phyloP scores from a whole-genome alignment of 441 rosid genomes.

The Mallotus repandus region DNA sequence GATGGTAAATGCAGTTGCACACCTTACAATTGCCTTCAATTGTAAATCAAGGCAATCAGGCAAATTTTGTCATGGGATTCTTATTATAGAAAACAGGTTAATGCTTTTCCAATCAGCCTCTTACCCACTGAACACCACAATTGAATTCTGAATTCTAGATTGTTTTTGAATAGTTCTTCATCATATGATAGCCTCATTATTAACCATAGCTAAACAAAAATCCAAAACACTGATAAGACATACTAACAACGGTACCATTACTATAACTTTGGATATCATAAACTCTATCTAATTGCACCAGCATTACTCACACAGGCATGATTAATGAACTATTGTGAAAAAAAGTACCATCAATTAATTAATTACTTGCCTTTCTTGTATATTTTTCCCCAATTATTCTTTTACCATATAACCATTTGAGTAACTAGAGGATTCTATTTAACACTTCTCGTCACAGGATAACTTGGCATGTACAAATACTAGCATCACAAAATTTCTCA shows the following conservation, averaged over 20 bases:
- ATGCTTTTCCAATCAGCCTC: background rate
- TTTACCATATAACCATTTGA: conserved; percentile 1
- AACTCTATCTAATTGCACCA: too few relatives aligned
- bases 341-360: background rate
- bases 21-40: background rate
- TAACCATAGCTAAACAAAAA: background rate
- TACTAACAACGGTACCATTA: background rate
- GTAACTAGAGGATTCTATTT: background rate
- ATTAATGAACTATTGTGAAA: background rate
- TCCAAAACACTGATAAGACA: background rate
- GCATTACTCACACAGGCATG: background rate
- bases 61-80: background rate
- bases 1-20: background rate
- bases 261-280: background rate
- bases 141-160: background rate
- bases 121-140: background rate
- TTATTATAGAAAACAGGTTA: background rate
- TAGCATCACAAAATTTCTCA: background rate
- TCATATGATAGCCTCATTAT: background rate
- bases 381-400: background rate
- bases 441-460: background rate
- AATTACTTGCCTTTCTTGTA: background rate
- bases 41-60: background rate
- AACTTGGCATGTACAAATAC: background rate
- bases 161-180: background rate